A percentile compares a stretch with the other conserved stretches of the same genome.
phyloP scores from a whole-genome alignment of 495 filamentous ascomycete species.

The Trichoderma orchidacearum region DNA sequence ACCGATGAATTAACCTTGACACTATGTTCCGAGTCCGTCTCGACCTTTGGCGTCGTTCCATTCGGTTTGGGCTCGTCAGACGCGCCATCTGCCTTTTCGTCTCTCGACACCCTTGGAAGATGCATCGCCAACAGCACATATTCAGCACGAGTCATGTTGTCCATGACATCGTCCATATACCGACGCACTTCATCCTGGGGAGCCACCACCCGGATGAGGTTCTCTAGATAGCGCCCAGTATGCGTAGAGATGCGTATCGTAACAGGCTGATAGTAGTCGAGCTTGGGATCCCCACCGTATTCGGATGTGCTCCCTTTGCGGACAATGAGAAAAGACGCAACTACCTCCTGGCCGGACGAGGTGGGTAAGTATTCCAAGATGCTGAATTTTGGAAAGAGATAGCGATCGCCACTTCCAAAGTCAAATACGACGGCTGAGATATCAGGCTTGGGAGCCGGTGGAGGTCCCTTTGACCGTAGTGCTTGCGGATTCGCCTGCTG shows the following conservation, averaged over 20 bases:
- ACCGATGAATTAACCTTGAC: constrained; percentile 14
- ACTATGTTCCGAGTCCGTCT: constrained; percentile 6
- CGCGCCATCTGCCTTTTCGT: constrained; percentile 7
- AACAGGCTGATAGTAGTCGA: constrained; percentile 82
- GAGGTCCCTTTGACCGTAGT: constrained; percentile 38
- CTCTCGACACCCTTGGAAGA: constrained; percentile 35
- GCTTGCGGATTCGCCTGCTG: constrained; percentile 20
- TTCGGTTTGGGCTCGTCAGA: constrained; percentile 6
- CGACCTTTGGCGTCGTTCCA: constrained; percentile 9
- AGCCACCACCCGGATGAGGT: constrained; percentile 65
- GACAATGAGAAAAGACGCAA: constrained; percentile 54
- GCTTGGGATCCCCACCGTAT: constrained; percentile 35
- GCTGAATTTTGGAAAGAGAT: constrained; percentile 74
- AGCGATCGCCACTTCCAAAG: constrained; percentile 78
- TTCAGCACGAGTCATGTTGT: constrained; percentile 54
- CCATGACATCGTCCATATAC: constrained; percentile 79
- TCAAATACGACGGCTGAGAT: constrained; percentile 71
- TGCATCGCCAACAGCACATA: constrained; percentile 55
- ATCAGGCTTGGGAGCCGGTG: constrained; percentile 40
- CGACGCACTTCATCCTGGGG: constrained; percentile 62
- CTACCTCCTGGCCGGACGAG: constrained; percentile 27
- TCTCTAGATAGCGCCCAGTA: constrained; percentile 50
- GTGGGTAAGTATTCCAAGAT: constrained; percentile 57
- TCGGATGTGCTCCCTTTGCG: constrained; percentile 42
- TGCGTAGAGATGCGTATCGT: constrained; percentile 62